Percentiles rank a stretch among this genome's conserved stretches.
Conservation (phyloP, 345 rosid species). For the Euphorbia pulcherrima region DNA sequence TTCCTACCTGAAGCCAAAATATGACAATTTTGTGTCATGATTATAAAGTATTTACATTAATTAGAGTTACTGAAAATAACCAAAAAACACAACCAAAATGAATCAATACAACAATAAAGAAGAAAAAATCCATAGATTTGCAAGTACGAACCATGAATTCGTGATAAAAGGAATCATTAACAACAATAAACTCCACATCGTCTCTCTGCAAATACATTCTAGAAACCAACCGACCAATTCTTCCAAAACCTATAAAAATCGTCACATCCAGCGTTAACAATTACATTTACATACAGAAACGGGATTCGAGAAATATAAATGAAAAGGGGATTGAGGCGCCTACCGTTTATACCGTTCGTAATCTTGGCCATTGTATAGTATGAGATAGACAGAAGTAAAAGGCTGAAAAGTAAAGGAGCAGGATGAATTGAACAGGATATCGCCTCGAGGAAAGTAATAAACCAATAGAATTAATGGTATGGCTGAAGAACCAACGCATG, state of each 20-base stretch:
- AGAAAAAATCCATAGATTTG: not conserved
- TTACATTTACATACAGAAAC: not conserved
- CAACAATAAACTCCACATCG: slow-evolving; percentile 67
- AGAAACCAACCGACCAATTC: slow-evolving; percentile 68
- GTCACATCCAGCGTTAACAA: not conserved
- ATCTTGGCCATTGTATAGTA: slow-evolving; percentile 42
- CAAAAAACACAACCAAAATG: not conserved
- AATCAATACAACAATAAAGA: not conserved
- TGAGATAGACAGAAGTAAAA: not conserved
- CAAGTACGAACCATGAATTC: slow-evolving; percentile 51
- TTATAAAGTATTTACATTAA: no score
- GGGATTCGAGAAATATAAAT: not conserved
- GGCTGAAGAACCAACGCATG: no score
- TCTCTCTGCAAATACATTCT: slow-evolving; percentile 63
- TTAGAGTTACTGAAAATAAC: slow-evolving; percentile 55
- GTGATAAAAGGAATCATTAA: slow-evolving; percentile 73
- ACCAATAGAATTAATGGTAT: no score
- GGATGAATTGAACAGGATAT: not conserved
- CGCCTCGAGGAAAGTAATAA: no score
- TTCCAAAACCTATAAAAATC: slow-evolving; percentile 52
- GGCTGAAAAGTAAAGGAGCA: not conserved
- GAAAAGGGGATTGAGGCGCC: not conserved
- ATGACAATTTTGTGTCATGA: slow-evolving; percentile 49
- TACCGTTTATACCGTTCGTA: slow-evolving; percentile 66
- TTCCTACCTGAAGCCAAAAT: slow-evolving; percentile 44